A percentile compares a stretch with the other conserved stretches of the same genome.
Conservation (phyloP, 352 stramenopile genomes). For the Phytophthora tentaculata region DNA sequence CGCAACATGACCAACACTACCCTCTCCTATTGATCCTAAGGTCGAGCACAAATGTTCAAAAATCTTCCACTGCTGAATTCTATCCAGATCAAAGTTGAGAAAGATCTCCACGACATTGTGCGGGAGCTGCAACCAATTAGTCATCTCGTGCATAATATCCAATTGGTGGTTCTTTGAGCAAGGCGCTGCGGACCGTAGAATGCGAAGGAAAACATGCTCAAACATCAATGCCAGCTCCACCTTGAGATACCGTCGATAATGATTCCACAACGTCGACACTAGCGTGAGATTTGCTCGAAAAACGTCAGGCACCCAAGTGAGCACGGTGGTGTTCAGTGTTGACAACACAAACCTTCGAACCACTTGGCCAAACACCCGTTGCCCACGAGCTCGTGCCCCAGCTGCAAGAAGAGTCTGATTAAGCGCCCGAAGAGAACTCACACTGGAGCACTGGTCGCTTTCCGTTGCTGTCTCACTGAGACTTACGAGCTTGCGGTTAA, state of each 20-base stretch:
- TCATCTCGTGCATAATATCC: slow-evolving; percentile 83
- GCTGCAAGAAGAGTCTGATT: slow-evolving; percentile 76
- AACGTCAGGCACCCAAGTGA: slow-evolving; percentile 64
- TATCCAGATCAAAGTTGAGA: slow-evolving; percentile 88
- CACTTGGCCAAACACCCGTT: slow-evolving; percentile 74
- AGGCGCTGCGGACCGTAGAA: slow-evolving; percentile 57
- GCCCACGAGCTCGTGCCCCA: slow-evolving; percentile 51
- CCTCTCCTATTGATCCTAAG: slow-evolving; percentile 79
- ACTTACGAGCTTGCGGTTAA: slow-evolving; percentile 56
- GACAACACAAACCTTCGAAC: slow-evolving; percentile 80
- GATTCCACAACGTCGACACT: slow-evolving; percentile 84
- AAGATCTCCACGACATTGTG: slow-evolving; percentile 91
- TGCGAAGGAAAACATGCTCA: slow-evolving; percentile 82
- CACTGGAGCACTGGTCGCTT: slow-evolving; percentile 62
- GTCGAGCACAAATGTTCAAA: slow-evolving; percentile 85
- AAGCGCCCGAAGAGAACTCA: slow-evolving; percentile 71
- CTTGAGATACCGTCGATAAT: slow-evolving; percentile 85
- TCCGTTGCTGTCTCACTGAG: slow-evolving; percentile 45
- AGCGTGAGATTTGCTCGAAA: slow-evolving; percentile 69
- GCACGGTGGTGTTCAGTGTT: slow-evolving; percentile 66
- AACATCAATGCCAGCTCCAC: slow-evolving; percentile 84
- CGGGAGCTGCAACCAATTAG: slow-evolving; percentile 78
- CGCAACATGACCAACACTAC: slow-evolving; percentile 35
- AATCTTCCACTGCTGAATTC: slow-evolving; percentile 90
- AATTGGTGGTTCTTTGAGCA: slow-evolving; percentile 66